Conservation (phyloP, 2,329 filamentous ascomycete genomes). For the Davidsoniella australis region DNA sequence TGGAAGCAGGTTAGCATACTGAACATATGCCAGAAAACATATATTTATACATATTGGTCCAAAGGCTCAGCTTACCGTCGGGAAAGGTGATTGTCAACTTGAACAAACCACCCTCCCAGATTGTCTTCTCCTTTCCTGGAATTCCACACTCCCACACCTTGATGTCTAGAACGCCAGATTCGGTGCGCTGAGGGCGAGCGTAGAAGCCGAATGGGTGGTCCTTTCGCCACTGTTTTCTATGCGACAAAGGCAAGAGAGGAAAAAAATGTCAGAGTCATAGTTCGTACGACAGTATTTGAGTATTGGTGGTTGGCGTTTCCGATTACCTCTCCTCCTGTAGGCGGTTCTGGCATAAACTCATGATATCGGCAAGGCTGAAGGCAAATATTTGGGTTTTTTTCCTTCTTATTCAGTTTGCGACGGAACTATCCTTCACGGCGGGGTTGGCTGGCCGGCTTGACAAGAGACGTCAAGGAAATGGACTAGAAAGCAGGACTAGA, state of each 20-base stretch:
- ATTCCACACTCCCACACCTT: constrained; percentile 96
- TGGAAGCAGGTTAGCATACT: constrained; percentile 4
- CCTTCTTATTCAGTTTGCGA: too few species aligned
- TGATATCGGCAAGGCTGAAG: too few species aligned
- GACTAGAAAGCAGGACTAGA: too few species aligned
- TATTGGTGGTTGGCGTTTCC: constrained; percentile 1
- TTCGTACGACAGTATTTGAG: neutral
- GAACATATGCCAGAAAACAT: neutral
- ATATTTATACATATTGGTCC: neutral
- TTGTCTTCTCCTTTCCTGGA: constrained; percentile 87
- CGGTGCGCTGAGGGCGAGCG: constrained; percentile 67
- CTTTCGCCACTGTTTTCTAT: constrained; percentile 86
- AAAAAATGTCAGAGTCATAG: neutral
- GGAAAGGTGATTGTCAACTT: constrained; percentile 88
- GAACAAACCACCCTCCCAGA: constrained; percentile 96
- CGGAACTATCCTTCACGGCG: too few species aligned
- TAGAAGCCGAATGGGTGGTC: constrained; percentile 98
- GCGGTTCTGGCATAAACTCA: constrained; percentile 59
- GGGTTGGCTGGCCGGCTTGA: too few species aligned
- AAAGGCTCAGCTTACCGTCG: constrained; percentile 48
- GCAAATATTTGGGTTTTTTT: too few species aligned
- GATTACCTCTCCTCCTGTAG: constrained; percentile 70
- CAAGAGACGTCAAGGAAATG: too few species aligned
- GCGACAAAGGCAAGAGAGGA: constrained; percentile 13
- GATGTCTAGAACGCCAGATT: constrained; percentile 66